Base-by-base conservation (phyloP, 306 rosid species). In the Cucurbita moschata region DNA sequence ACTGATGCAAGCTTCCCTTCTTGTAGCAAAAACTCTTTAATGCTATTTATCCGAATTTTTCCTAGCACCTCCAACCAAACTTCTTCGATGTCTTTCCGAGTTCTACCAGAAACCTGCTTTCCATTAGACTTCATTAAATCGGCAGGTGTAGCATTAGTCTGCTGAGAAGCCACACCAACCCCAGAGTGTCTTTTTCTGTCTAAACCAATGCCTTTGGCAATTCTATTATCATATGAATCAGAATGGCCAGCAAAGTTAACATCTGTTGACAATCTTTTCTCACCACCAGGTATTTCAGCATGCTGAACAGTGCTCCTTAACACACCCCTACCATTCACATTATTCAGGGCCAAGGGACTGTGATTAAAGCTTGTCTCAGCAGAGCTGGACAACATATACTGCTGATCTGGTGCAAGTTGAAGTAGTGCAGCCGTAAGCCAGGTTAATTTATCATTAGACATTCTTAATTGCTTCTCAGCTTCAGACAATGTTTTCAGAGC, bases 391-490 rank as follows among this genome's bases (percentile, higher is more conserved):
- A 95, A 68, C 89, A 91, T 83, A 78, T 89, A 95, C 83, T 95
- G 97, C 81, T 86, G 96, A 77, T 95, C 99, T 43, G 97, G 99
- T 73, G 97, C 99, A 80, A 95, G 96, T 85, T 95, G 99, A 82
- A 95, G 96, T 80, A 95, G 84, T 3, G 99, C 96, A 79, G 97
- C 97, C 43, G 99, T 95, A 70, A 95, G 79, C 99, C 99, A 95
- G 38, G 99, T 95, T 64, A 89, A 78, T 82, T 89, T 91, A 82
- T 95, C 99, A 81, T 89, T 95, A 57, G 99, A 91, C 88, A 80
- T 88, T 83, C 99, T 85, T 80, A 95, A 78, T 79, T 95, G 99
- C 82, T 95, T 95, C 81, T 95, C 99, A 71, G 97, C 96, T 82
- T 95, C 99, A 0, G 99, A 95, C 75, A 95, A 82, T 53, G 96